Evolutionary conservation across 1,284 basidiomycete species (phyloP).

Genomic region (Farysia itapuensis): DNA sequence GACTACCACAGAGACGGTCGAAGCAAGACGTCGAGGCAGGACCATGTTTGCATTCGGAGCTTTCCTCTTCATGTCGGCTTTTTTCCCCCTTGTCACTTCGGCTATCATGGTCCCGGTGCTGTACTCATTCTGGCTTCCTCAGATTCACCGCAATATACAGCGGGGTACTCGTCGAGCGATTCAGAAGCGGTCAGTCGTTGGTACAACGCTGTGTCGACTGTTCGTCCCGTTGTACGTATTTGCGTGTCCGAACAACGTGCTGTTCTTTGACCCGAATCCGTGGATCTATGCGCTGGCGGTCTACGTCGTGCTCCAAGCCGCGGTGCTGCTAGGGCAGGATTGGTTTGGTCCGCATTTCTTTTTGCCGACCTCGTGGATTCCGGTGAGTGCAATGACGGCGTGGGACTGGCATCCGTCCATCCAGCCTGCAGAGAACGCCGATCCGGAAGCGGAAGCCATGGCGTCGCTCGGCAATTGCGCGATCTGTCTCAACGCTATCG

Average conservation of each 20-base stretch:
- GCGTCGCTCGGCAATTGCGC: conserved; percentile 13
- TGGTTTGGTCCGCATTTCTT: conserved; percentile 79
- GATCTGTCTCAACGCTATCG: conserved; percentile 23
- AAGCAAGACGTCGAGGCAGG: conserved; percentile 9
- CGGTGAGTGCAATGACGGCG: conserved; percentile 1
- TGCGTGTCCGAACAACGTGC: conserved; percentile 77
- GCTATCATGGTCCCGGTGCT: conserved; percentile 69
- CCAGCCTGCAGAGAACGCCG: background rate
- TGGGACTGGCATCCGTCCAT: conserved; percentile 33
- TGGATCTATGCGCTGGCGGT: conserved; percentile 71
- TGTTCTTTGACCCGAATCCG: conserved; percentile 73
- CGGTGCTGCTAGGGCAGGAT: conserved; percentile 73
- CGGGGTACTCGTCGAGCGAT: conserved; percentile 73
- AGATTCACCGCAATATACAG: conserved; percentile 75
- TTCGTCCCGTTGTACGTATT: conserved; percentile 76
- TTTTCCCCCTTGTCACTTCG: conserved; percentile 14
- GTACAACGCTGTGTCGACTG: conserved; percentile 72
- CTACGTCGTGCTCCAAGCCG: conserved; percentile 70
- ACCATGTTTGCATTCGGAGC: conserved; percentile 4
- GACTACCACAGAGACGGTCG: conserved; percentile 1
- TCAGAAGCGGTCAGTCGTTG: conserved; percentile 72
- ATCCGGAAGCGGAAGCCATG: background rate
- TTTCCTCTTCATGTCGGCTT: conserved; percentile 14
- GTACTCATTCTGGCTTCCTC: conserved; percentile 79
- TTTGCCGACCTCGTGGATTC: conserved; percentile 63